Base-by-base conservation (phyloP, 805 yeast species). In the Brettanomyces bruxellensis region DNA sequence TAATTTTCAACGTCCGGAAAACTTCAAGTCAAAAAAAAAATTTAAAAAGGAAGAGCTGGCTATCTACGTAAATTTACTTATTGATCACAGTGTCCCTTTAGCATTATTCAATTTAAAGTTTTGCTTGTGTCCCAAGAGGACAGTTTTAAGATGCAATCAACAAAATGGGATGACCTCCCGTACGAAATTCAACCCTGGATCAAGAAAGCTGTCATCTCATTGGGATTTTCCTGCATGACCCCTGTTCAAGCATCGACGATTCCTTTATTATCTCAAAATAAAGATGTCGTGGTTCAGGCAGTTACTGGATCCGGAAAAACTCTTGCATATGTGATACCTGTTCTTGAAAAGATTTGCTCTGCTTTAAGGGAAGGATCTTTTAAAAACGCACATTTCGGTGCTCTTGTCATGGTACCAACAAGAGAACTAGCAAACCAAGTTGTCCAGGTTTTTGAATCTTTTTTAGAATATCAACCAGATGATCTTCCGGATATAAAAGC, bases 271-370 rank as follows among this genome's bases (percentile, higher is more conserved):
- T 65, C 83, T 23, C 80, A 80, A 18, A 85, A 89, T 59, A 91
- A 91, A 58, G 99, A 93, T 65, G 96, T 93, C 3, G 93, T 93
- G 7, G 98, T 89, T 1, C 97, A 93, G 61, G 95, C 97, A 0
- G 96, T 88, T 1, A 93, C 99, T 0, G 99, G 99, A 0, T 89
- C 97, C 0, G 99, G 99, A n/a, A 93, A 93, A 61, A 93, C 99
- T 0, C 63, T 90, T n/a, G 84, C 97, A 3, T 93, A 86, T 67
- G 78, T 81, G 4, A 72, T 93, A 2, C 99, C 99, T 0, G 74
- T 86, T 1, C 57, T 89, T 4, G 91, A 89, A 55, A 82, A 80
- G 53, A 64, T 89, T 6, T 54, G 60, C n/a, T 34, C 46, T 25
- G 25, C 13, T 7, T 7, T 41, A 8, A 49, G 52, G 34, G 65